Evolutionary conservation across 2,329 filamentous ascomycete species (phyloP), one percentile per base, ranked within the genome.

Genomic region (Claviceps sp.): DNA sequence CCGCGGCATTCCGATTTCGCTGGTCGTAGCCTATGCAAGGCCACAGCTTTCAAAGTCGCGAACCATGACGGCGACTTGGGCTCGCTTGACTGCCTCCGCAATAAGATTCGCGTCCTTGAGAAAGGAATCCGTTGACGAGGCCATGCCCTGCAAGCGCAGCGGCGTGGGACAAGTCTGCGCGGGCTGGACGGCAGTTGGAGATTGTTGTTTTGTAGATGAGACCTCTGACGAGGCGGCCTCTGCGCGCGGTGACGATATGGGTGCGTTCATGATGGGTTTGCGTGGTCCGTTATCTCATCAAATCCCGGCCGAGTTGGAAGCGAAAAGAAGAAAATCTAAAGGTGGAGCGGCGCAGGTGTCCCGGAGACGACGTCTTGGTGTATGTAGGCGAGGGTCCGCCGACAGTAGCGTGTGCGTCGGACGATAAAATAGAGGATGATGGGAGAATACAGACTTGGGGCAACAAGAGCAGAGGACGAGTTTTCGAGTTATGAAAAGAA

Each of bases 71-170:
- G 88, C 88, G 75, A 96, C 87, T 69, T 96, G 89, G 10, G 91
- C 91, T 43, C 90, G 77, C 70, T 95, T 95, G 44, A 89, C 91
- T 2, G 91, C 91, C 73, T 97, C 91, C 39, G 90, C 90, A 43
- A 96, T 78, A 34, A 96, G 78, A 54, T 80, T 91, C 62, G 91
- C 87, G 67, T 95, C 85, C 61, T 84, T 81, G 55, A 95, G 76
- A 64, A 89, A 89, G 30, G 69, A 58, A 51, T 80, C 77, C 50
- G 76, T 74, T 14, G 73, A 74, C 1, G 71, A 62, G 1, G 63
- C 51, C 58, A 68, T 66, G 54, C 54, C 48, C 56, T 63, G 62
- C 44, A 60, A 56, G 34, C 62, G 56, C 17, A 62, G 61, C 45
- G 60, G 61, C 44, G 54, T 57, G 37, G 65, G 61, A 10, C 59